phyloP scores from a whole-genome alignment of 495 filamentous ascomycete species.

The Rusavskia elegans region DNA sequence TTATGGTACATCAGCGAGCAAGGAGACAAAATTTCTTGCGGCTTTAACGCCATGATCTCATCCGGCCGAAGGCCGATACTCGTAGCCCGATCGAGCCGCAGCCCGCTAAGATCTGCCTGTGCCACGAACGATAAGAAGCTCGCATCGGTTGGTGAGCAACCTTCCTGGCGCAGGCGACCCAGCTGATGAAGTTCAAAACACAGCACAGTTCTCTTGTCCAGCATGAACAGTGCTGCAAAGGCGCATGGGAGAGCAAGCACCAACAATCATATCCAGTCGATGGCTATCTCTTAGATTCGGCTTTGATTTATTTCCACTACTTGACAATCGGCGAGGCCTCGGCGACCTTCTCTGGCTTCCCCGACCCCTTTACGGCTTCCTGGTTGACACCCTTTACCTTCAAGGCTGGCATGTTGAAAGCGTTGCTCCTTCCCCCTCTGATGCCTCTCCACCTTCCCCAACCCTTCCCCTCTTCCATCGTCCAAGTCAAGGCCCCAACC shows the following conservation, averaged over 20 bases:
- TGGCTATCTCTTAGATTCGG: too few species aligned
- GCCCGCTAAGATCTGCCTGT: too few species aligned
- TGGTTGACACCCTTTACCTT: slow-evolving; percentile 28
- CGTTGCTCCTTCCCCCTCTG: slow-evolving; percentile 42
- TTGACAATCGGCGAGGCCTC: slow-evolving; percentile 12
- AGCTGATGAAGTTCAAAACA: too few species aligned
- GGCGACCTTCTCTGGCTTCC: slow-evolving; percentile 9
- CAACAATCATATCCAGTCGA: too few species aligned
- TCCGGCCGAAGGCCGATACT: not conserved
- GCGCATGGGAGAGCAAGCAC: too few species aligned
- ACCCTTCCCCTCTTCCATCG: slow-evolving; percentile 33
- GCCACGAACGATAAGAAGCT: too few species aligned
- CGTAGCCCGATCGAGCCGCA: too few species aligned
- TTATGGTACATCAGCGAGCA: not conserved
- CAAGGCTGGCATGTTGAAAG: slow-evolving; percentile 59
- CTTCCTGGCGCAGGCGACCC: too few species aligned
- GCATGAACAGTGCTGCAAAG: too few species aligned
- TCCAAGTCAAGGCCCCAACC: slow-evolving; percentile 80
- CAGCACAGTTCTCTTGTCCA: too few species aligned
- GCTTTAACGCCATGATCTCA: not conserved
- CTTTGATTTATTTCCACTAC: not conserved
- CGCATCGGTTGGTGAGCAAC: too few species aligned
- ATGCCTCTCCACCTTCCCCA: slow-evolving; percentile 47
- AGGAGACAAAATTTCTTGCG: too few species aligned
- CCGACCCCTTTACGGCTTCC: slow-evolving; percentile 8